phyloP scores from a whole-genome alignment of 345 rosid species.

The Moricandia moricandioides region DNA sequence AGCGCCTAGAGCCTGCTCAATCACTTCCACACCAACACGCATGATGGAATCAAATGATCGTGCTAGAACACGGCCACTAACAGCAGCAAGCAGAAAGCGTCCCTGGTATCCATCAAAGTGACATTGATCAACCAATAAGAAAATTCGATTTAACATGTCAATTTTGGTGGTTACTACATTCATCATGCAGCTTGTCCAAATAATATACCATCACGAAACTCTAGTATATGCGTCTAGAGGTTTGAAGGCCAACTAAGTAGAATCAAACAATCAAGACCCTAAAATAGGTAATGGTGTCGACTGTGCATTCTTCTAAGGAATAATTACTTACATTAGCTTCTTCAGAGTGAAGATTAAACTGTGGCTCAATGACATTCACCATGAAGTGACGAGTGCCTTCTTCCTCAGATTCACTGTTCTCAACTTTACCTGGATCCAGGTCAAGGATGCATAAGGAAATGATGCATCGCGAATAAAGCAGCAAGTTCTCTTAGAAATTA shows the following conservation, averaged over 20 bases:
- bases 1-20: constrained; percentile 82
- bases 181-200: not conserved
- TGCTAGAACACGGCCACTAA: constrained; percentile 93
- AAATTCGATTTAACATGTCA: constrained; percentile 4
- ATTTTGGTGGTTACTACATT: not conserved
- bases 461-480: constrained; percentile 5
- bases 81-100: constrained; percentile 96
- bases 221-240: not conserved
- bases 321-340: constrained; percentile 85
- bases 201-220: not conserved
- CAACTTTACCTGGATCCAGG: constrained; percentile 47
- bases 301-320: not conserved
- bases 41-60: constrained; percentile 86
- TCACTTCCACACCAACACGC: constrained; percentile 82
- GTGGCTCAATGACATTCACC: constrained; percentile 98
- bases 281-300: constrained; percentile 3
- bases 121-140: constrained; percentile 9
- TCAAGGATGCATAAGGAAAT: constrained; percentile 19
- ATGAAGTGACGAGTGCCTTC: constrained; percentile 85
- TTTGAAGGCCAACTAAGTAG: constrained; percentile 8
- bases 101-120: constrained; percentile 56
- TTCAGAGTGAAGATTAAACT: constrained; percentile 97
- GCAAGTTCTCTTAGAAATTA: not conserved
- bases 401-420: constrained; percentile 61
- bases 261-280: not conserved